Conservation (phyloP, 2,329 filamentous ascomycete genomes). For the Fusarium sp. region DNA sequence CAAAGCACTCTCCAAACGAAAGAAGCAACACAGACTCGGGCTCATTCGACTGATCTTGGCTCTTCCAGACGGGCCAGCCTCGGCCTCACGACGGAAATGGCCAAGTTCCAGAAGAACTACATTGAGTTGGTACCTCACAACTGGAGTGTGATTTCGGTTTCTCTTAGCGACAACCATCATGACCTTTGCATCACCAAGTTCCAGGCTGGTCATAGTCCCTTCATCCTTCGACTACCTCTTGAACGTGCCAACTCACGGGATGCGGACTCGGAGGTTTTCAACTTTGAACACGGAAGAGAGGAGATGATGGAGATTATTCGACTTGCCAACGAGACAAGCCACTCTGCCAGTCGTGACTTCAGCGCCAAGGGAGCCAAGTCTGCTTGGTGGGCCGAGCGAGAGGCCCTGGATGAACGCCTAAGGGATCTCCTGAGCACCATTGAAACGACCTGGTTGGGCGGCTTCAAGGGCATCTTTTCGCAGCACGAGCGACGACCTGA, state of each 20-base stretch:
- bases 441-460: conserved; percentile 93
- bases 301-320: conserved; percentile 88
- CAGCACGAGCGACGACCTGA: conserved; percentile 73
- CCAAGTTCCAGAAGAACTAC: conserved; percentile 81
- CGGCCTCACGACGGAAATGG: conserved; percentile 63
- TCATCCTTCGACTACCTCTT: conserved; percentile 88
- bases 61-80: conserved; percentile 57
- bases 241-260: conserved; percentile 85
- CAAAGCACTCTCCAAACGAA: conserved; percentile 64
- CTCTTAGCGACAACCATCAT: conserved; percentile 82
- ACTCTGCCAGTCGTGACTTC: conserved; percentile 74
- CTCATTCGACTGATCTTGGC: conserved; percentile 6
- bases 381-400: conserved; percentile 91
- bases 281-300: conserved; percentile 81
- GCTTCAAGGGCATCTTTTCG: conserved; percentile 94
- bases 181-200: conserved; percentile 93
- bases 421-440: conserved; percentile 85
- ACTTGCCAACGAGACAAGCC: conserved; percentile 85
- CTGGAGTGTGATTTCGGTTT: conserved; percentile 90
- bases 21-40: conserved; percentile 11
- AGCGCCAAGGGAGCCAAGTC: conserved; percentile 79
- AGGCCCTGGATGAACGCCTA: conserved; percentile 81
- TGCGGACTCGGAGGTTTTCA: conserved; percentile 81
- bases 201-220: conserved; percentile 79
- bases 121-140: conserved; percentile 84